phyloP scores from a whole-genome alignment of 257 asterid genomes.

The Solanum stenotomum region DNA sequence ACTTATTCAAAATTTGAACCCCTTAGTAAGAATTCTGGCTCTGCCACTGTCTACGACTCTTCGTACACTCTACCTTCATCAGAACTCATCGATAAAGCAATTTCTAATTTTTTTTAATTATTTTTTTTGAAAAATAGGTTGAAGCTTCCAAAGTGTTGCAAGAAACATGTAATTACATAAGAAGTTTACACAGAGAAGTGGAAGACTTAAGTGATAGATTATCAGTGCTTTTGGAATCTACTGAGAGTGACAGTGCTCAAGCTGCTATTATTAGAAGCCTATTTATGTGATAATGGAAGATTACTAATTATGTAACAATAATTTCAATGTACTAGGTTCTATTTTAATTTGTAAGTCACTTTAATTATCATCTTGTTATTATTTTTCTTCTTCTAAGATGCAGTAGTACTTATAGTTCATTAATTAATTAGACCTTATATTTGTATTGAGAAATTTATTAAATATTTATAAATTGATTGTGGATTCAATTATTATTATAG shows the following conservation, averaged over 20 bases:
- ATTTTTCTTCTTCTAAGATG: background rate
- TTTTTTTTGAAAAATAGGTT: conserved; percentile 22
- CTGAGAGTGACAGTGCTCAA: conserved; percentile 68
- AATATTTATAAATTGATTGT: background rate
- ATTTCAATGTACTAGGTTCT: background rate
- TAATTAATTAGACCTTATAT: background rate
- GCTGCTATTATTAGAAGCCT: conserved; percentile 92
- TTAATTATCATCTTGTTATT: background rate
- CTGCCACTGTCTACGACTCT: too few species aligned
- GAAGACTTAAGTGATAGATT: conserved; percentile 78
- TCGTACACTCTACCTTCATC: background rate
- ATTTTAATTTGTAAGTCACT: background rate
- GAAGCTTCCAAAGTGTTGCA: conserved; percentile 89
- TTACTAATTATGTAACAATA: conserved; percentile 31
- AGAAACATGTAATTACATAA: conserved; percentile 86
- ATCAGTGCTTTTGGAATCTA: conserved; percentile 71
- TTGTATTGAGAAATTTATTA: background rate
- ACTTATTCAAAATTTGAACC: too few species aligned
- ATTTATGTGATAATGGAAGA: conserved; percentile 38
- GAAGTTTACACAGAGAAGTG: conserved; percentile 79
- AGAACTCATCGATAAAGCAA: background rate
- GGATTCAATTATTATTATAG: background rate
- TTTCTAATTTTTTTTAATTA: background rate
- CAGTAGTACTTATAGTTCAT: background rate
- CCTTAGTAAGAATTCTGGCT: too few species aligned